Base-by-base conservation (phyloP, 1,284 basidiomycete genomes). In the Retiboletus flavoniger region DNA sequence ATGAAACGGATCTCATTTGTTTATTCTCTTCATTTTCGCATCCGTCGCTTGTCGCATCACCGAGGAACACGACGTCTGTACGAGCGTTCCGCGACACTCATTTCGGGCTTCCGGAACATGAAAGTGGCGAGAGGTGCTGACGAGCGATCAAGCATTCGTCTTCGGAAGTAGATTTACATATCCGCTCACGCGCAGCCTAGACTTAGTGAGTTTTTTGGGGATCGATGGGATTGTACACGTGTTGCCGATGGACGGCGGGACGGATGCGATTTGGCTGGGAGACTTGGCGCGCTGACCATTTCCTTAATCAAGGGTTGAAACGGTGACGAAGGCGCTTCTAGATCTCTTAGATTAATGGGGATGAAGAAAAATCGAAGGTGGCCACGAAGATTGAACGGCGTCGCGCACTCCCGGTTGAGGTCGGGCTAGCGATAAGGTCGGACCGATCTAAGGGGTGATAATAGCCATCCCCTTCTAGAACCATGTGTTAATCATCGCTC, bases 21-120 rank as follows among this genome's bases (percentile, higher is more conserved):
- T 43, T 21, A 13, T 44, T 31, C 35, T 43, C 26, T 34, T 51
- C 49, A 36, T 32, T 34, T 38, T 68, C 50, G 59, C 47, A n/a
- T 56, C 50, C 53, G 47, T 48, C 45, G 43, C 46, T n/a, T 43
- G 29, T n/a, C n/a, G 8, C 45, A 56, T 53, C 36, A 51, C 64
- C 65, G 63, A 19, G n/a, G 29, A 41, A 43, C 39, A 52, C 17
- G 21, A 41, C 35, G 9, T 24, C 28, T 26, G 13, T 39, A 55
- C 60, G 64, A 63, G 47, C 48, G 16, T 67, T 62, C 63, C 64
- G 66, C 66, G 63, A 67, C 51, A 19, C 45, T 67, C 42, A 50
- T 51, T 57, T 63, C 54, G 51, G 57, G 19, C 7, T 44, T 50
- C 49, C 49, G 62, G 61, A 7, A 34, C 40, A 39, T 29, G 35